Evolutionary conservation across 176 grass and related monocot species (phyloP), one percentile per base, ranked within the genome.

Genomic region (Triticum dicoccoides): DNA sequence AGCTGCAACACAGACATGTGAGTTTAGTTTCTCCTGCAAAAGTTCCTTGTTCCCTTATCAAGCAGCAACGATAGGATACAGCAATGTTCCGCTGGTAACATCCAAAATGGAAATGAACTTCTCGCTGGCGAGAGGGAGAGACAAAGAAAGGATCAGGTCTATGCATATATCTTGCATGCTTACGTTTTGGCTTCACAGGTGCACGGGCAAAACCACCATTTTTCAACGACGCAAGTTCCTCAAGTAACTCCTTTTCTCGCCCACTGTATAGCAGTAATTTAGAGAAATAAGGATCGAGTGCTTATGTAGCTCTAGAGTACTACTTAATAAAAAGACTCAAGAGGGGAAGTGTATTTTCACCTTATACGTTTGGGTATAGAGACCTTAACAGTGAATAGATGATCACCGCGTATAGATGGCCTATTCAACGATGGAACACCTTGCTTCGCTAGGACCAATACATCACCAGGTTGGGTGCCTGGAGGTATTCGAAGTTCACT

Each of bases 391-490:
- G 90, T 96, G 85, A 98, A 98, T 61, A 98, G 87, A 94, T 98
- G 94, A 75, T 96, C 94, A 67, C 97, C 97, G 39, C 97, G 91
- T 88, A 96, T 83, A 66, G 93, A 92, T 82, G 94, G 85, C 39
- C 88, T 98, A 91, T 96, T 98, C 89, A 98, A 91, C 65, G 90
- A 89, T 54, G 97, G 97, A 77, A 98, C 97, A 49, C 97, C 97
- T 91, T 91, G 86, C 84, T 92, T 98, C 6, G 93, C 92, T 80
- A 98, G 82, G 84, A 92, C 90, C 65, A 94, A 76, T 67, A 96
- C 87, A 82, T 98, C 97, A 82, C 94, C 90, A 91, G 97, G 97
- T 88, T 98, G 97, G 82, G 94, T 96, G 51, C 97, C 97, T 65
- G 97, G 79, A 86, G 97, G 94, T 94, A 98, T 89, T 92, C 89